phyloP scores from a whole-genome alignment of 2,329 filamentous ascomycete genomes.

The Colletotrichum paranaense region DNA sequence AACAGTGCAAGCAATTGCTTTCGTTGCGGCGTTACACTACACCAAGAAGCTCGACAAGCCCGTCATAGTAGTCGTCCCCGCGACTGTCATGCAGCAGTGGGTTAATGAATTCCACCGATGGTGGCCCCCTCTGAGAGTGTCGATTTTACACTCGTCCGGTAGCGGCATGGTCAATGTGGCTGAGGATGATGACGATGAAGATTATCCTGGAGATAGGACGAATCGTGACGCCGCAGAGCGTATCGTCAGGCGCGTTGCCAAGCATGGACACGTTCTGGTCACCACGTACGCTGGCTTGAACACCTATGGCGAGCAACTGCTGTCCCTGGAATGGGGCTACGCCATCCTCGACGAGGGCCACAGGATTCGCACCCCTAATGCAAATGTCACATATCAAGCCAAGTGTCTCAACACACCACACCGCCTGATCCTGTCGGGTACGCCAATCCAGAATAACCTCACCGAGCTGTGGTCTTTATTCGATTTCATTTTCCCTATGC shows the following conservation, averaged over 20 bases:
- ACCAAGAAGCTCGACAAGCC: conserved; percentile 87
- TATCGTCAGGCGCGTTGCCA: conserved; percentile 84
- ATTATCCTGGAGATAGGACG: conserved; percentile 47
- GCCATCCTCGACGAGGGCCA: conserved; percentile 97
- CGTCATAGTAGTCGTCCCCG: conserved; percentile 91
- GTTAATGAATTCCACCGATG: conserved; percentile 98
- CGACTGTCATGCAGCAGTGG: conserved; percentile 96
- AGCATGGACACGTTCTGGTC: conserved; percentile 90
- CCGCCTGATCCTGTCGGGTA: conserved; percentile 92
- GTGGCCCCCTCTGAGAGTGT: conserved; percentile 99
- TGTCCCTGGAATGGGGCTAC: conserved; percentile 90
- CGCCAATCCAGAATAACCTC: conserved; percentile 97
- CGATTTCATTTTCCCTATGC: conserved; percentile 97
- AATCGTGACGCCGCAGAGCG: conserved; percentile 74
- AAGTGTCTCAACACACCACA: conserved; percentile 93
- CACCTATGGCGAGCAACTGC: conserved; percentile 85
- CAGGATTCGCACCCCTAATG: conserved; percentile 97
- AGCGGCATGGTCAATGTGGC: conserved; percentile 95
- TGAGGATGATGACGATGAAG: conserved; percentile 62
- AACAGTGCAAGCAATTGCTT: conserved; percentile 72
- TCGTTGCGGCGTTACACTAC: conserved; percentile 91
- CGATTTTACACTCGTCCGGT: conserved; percentile 93
- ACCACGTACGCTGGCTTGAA: conserved; percentile 98
- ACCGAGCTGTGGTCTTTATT: conserved; percentile 97
- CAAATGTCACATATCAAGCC: conserved; percentile 92